Evolutionary conservation across 164 flowering plant species (phyloP).

Genomic region (Brasenia schreberi): DNA sequence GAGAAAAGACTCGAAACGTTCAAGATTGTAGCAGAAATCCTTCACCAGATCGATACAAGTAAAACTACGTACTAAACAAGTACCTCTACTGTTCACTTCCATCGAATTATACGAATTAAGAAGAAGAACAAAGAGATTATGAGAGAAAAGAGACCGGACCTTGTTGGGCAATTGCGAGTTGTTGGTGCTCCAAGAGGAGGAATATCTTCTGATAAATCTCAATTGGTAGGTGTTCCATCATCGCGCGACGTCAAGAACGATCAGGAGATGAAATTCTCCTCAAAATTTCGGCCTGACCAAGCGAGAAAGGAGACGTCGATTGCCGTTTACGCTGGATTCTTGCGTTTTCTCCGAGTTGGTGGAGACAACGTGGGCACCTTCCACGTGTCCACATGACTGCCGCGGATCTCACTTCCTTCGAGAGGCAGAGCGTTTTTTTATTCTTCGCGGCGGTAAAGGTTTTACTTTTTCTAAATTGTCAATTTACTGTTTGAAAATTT

Average conservation of each 20-base stretch:
- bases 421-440: too few relatives aligned
- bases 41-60: too few relatives aligned
- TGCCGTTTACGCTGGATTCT: not conserved
- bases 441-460: too few relatives aligned
- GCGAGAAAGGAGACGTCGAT: not conserved
- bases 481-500: too few relatives aligned
- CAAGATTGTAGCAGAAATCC: too few relatives aligned
- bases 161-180: slow-evolving; percentile 49
- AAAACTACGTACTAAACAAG: too few relatives aligned
- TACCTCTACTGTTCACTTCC: not conserved
- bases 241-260: not conserved
- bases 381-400: not conserved
- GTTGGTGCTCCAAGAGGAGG: slow-evolving; percentile 46
- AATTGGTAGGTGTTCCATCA: slow-evolving; percentile 47
- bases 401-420: too few relatives aligned
- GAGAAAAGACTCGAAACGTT: too few relatives aligned
- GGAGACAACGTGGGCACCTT: not conserved
- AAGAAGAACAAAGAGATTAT: not conserved
- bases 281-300: not conserved
- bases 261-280: not conserved
- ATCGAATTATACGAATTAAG: not conserved
- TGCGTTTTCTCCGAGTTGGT: not conserved
- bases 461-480: too few relatives aligned
- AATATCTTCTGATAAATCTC: slow-evolving; percentile 48
- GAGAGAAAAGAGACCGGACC: slow-evolving; percentile 21